Evolutionary conservation across 2,329 filamentous ascomycete species (phyloP).

Genomic region (Blumeria graminis): DNA sequence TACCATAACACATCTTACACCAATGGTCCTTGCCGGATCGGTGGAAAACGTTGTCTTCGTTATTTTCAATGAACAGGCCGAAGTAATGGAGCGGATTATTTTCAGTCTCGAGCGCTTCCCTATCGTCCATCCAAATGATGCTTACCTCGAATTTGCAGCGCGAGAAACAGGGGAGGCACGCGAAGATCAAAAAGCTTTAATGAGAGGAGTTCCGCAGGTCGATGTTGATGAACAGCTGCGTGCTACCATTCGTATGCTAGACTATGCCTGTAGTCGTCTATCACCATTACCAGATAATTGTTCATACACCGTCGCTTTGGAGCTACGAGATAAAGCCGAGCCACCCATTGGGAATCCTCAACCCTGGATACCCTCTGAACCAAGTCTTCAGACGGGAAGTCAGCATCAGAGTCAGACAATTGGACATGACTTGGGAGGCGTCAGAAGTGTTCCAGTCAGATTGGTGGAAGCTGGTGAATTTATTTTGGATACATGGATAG

Average conservation of each 20-base stretch:
- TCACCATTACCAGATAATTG: conserved; percentile 34
- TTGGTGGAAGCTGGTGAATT: conserved; percentile 40
- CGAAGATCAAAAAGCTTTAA: not conserved
- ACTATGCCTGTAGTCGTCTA: conserved; percentile 32
- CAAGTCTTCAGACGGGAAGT: conserved; percentile 16
- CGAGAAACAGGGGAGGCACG: conserved; percentile 3
- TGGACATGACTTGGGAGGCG: conserved; percentile 22
- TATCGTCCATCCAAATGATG: conserved; percentile 14
- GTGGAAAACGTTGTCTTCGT: conserved; percentile 17
- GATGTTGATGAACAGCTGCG: conserved; percentile 53
- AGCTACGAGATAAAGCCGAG: conserved; percentile 35
- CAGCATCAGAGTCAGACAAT: conserved; percentile 11
- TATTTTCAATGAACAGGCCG: conserved; percentile 15
- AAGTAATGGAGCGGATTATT: conserved; percentile 19
- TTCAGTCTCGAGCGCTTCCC: conserved; percentile 20
- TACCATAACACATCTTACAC: conserved; percentile 34
- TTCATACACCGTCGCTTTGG: conserved; percentile 54
- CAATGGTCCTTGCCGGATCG: conserved; percentile 30
- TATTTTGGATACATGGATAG: conserved; percentile 44
- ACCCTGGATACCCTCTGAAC: conserved; percentile 33
- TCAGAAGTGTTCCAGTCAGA: conserved; percentile 34
- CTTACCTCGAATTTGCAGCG: conserved; percentile 16
- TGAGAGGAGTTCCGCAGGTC: conserved; percentile 16
- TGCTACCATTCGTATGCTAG: conserved; percentile 37
- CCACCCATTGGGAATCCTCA: conserved; percentile 36